Evolutionary conservation across 2,329 filamentous ascomycete genomes (phyloP).

Genomic region (Botrytis deweyae): DNA sequence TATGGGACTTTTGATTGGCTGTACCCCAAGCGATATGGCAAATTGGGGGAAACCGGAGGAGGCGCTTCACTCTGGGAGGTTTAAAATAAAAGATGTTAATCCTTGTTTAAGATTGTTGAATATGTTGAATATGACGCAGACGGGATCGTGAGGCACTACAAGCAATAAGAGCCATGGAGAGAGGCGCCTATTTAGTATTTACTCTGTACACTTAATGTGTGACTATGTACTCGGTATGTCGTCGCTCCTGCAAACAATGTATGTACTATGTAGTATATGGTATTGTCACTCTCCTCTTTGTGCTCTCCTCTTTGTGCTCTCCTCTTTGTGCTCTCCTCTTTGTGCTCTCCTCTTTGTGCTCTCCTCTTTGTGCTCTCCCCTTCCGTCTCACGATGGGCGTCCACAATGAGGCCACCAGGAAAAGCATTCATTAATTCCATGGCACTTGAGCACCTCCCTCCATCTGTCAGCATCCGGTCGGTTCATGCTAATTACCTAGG

Average conservation of each 20-base stretch:
- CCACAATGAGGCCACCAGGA: neutral
- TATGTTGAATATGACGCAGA: neutral
- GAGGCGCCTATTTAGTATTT: neutral
- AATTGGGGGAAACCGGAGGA: slow-evolving; percentile 6
- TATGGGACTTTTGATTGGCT: accelerated
- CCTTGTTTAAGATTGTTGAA: neutral
- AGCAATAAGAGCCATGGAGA: neutral
- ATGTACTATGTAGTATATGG: too few species aligned
- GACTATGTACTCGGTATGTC: neutral
- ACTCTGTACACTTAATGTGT: too few species aligned
- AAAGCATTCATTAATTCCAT: neutral
- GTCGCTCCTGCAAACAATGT: slow-evolving; percentile 8
- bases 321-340: neutral
- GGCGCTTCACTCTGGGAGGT: neutral
- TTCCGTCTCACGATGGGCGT: neutral
- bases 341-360: neutral
- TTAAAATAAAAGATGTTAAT: too few species aligned
- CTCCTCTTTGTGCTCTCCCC: neutral
- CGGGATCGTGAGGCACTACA: neutral
- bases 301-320: neutral
- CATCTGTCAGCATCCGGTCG: neutral
- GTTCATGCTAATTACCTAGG: neutral
- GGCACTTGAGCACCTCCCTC: neutral
- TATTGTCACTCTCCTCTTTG: neutral
- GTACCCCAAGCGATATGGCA: neutral